Base-by-base conservation (phyloP, 495 filamentous ascomycete genomes). In the Penicillium psychrofluorescens region DNA sequence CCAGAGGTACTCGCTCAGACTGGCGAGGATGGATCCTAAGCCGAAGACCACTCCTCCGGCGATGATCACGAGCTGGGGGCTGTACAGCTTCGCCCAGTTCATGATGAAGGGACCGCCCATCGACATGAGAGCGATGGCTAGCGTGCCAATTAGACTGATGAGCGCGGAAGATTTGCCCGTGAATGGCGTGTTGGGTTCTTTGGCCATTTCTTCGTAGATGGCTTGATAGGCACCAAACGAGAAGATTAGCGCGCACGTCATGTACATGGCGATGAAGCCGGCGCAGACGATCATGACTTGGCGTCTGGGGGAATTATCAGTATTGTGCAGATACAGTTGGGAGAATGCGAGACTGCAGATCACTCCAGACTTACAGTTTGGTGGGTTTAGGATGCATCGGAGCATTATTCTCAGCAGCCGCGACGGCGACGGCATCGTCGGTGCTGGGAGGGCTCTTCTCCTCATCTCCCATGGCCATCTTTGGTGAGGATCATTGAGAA, bases 1-100 rank as follows among this genome's bases (percentile, higher is more conserved):
- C 64, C 68, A 83, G 54, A 79, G 76, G 31, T 66, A 48, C 32
- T 58, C 66, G 50, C 77, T 79, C 1, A 83, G 53, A 40, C 69
- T 75, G 5, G 64, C 66, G 59, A 83, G 71, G 65, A 84, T 78
- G 14, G 56, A 63, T 8, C 61, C 59, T 2, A 70, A 48, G 11
- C 54, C 62, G 29, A 68, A 62, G 11, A 71, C 47, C 29, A 64
- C 39, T 16, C 60, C 66, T 27, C 66, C 68, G 29, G 50, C 42
- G 43, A 62, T 53, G 16, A 59, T 61, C 0, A 69, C 58, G 1
- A 43, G 53, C 29, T 64, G 55, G 11, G 69, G 69, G 4, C 56
- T 57, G 49, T 63, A 71, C 4, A 55, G 43, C 48, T 70, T 71
- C 2, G 63, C 53, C 68, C 66, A 71, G 27, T 54, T 51, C 37